phyloP scores from a whole-genome alignment of 768 basidiomycete species.

The Podaxis sp. region DNA sequence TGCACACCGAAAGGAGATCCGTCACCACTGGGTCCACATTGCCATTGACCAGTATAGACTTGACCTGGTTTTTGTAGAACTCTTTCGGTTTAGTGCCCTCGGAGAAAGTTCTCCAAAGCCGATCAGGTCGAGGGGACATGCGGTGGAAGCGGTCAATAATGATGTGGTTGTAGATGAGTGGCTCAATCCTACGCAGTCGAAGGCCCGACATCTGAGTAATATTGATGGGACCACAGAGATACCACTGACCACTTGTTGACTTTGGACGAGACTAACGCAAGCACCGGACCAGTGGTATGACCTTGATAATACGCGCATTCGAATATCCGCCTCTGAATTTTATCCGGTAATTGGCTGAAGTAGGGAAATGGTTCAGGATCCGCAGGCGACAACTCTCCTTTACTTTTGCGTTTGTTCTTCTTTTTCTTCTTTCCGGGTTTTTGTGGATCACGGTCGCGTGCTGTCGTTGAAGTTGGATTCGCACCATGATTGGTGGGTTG shows the following conservation, averaged over 20 bases:
- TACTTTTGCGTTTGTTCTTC: constrained; percentile 2
- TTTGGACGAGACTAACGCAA: background rate
- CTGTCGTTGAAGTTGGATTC: background rate
- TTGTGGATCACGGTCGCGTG: background rate
- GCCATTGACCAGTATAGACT: constrained; percentile 1
- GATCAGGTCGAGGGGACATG: constrained; percentile 1
- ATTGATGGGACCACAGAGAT: background rate
- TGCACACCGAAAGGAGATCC: background rate
- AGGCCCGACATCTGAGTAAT: background rate
- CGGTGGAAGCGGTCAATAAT: background rate
- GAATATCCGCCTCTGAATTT: background rate
- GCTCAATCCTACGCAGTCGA: background rate
- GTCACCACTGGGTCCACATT: constrained; percentile 2
- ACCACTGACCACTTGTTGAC: background rate
- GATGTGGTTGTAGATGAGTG: constrained; percentile 4
- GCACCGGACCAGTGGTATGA: background rate
- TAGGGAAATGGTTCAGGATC: background rate
- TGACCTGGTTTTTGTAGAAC: background rate
- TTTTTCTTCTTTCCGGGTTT: background rate
- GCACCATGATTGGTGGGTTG: background rate
- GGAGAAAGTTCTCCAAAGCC: constrained; percentile 6
- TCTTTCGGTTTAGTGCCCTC: background rate
- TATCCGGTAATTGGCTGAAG: background rate
- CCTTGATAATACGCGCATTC: background rate
- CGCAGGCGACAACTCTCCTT: background rate